Evolutionary conservation across 176 grass and related monocot genomes (phyloP).

Genomic region (Chrysopogon serrulatus): DNA sequence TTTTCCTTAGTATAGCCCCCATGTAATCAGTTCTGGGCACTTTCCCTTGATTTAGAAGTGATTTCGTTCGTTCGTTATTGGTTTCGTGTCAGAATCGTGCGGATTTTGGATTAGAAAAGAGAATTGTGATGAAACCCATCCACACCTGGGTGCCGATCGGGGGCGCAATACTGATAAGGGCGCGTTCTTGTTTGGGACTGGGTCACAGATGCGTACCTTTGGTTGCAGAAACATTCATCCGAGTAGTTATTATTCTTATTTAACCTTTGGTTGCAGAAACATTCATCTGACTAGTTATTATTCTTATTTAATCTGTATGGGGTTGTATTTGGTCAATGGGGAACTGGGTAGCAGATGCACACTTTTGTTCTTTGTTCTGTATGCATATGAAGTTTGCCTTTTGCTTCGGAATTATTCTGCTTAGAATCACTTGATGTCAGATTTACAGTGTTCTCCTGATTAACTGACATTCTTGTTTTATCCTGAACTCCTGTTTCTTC

Average conservation of each 20-base stretch:
- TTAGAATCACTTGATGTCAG: background rate
- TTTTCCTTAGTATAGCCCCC: background rate
- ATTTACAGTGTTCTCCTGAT: background rate
- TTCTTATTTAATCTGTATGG: too few species aligned
- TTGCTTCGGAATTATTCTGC: background rate
- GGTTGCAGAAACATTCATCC: background rate
- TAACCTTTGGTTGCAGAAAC: too few species aligned
- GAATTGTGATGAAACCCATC: background rate
- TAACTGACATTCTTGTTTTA: background rate
- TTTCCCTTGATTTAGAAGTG: background rate
- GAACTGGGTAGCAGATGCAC: background rate
- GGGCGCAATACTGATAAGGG: background rate
- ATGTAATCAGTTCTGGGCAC: background rate
- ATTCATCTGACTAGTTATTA: too few species aligned
- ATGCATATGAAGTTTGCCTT: background rate
- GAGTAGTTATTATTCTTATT: background rate
- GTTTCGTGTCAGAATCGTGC: background rate
- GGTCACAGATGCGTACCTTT: background rate
- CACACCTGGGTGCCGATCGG: background rate
- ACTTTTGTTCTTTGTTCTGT: background rate
- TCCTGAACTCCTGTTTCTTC: constrained; percentile 2
- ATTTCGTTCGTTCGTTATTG: background rate
- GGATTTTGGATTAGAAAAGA: background rate
- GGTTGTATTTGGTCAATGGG: background rate
- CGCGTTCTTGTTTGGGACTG: background rate